Evolutionary conservation across 768 basidiomycete genomes (phyloP).

Genomic region (Trametes villosa): DNA sequence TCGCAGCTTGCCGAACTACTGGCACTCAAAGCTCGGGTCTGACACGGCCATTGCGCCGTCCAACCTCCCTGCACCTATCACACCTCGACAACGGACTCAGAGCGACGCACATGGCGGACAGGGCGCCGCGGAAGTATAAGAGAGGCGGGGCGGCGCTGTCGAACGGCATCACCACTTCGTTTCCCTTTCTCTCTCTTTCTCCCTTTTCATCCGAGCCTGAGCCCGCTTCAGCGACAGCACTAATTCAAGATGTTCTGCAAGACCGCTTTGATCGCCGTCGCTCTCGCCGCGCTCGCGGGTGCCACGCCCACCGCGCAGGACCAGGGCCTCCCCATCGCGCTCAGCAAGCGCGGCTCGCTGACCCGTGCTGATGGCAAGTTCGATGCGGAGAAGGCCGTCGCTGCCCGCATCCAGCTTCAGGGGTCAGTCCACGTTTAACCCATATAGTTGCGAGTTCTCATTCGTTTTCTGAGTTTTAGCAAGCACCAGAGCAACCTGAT

Average conservation of each 20-base stretch:
- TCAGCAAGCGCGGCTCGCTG: conserved; percentile 21
- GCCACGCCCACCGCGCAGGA: conserved; percentile 19
- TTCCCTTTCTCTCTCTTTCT: background rate
- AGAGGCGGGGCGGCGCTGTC: background rate
- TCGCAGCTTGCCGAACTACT: too few relatives aligned
- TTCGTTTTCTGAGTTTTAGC: background rate
- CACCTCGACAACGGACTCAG: background rate
- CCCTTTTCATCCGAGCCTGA: background rate
- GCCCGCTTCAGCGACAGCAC: conserved; percentile 3
- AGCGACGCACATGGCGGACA: background rate
- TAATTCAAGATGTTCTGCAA: conserved; percentile 29
- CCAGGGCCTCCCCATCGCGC: conserved; percentile 8
- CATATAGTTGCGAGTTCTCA: background rate
- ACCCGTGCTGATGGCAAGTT: conserved; percentile 19
- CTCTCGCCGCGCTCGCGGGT: conserved; percentile 26
- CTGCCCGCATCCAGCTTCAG: conserved; percentile 4
- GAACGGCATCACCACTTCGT: background rate
- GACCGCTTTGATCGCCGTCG: conserved; percentile 24
- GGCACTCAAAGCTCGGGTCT: too few relatives aligned
- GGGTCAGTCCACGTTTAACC: background rate
- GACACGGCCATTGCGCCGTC: too few relatives aligned
- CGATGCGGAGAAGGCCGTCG: conserved; percentile 13
- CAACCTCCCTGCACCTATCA: too few relatives aligned
- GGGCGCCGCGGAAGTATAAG: background rate
- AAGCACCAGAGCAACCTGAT: conserved; percentile 25